A percentile compares a stretch with the other conserved stretches of the same genome.
Conservation (phyloP, 805 yeast species). For the Saturnispora gosingensis region DNA sequence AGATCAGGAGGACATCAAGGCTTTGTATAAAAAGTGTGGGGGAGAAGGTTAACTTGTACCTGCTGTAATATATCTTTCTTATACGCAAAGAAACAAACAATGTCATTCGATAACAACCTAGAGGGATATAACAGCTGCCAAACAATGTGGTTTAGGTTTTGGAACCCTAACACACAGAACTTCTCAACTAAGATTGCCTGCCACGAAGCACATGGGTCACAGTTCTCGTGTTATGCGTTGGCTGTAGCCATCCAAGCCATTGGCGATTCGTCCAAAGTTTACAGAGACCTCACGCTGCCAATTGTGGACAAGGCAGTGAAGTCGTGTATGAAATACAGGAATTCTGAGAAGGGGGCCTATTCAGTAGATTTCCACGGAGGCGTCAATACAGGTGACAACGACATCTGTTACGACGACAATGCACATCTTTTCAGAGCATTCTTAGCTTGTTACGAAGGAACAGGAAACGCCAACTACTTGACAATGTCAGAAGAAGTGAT, state of each 20-base stretch:
- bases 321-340: slow-evolving; percentile 43
- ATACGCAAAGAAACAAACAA: background rate
- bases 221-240: slow-evolving; percentile 61
- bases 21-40: background rate
- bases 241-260: slow-evolving; percentile 59
- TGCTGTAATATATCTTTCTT: background rate
- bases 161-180: slow-evolving; percentile 30
- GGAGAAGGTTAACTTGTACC: background rate
- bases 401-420: slow-evolving; percentile 65
- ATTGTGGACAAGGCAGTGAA: slow-evolving; percentile 43
- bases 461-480: slow-evolving; percentile 43
- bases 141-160: slow-evolving; percentile 34
- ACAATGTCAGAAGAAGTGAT: slow-evolving; percentile 50
- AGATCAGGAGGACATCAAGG: background rate
- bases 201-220: slow-evolving; percentile 39
- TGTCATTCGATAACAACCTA: slow-evolving; percentile 21
- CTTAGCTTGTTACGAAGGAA: slow-evolving; percentile 59
- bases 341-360: slow-evolving; percentile 43
- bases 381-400: slow-evolving; percentile 40
- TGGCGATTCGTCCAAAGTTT: slow-evolving; percentile 51
- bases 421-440: slow-evolving; percentile 64
- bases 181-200: slow-evolving; percentile 34
- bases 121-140: slow-evolving; percentile 35
- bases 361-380: slow-evolving; percentile 35
- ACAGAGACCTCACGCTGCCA: slow-evolving; percentile 44